Evolutionary conservation across 1,139 yeast species (phyloP).

Genomic region (Taphrina flavorubra): DNA sequence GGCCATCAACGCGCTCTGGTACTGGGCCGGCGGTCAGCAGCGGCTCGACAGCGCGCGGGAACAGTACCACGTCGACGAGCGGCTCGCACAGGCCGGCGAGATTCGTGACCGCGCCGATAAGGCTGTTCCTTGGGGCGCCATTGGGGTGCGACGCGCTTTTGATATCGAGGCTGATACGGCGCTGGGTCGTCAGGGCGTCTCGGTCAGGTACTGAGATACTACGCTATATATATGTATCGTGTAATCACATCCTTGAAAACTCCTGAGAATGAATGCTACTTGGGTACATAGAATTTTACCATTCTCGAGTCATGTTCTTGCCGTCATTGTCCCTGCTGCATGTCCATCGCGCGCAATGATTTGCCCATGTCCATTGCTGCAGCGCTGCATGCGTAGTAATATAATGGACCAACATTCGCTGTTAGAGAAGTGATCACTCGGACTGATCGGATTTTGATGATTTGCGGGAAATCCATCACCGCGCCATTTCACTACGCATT

Average conservation of each 20-base stretch:
- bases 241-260: background rate
- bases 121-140: slow-evolving; percentile 38
- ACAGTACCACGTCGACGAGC: slow-evolving; percentile 29
- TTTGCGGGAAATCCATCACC: no score
- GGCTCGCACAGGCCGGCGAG: slow-evolving; percentile 30
- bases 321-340: no score
- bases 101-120: slow-evolving; percentile 32
- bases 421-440: no score
- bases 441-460: no score
- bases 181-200: slow-evolving; percentile 31
- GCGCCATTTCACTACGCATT: no score
- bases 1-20: slow-evolving; percentile 25
- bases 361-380: no score
- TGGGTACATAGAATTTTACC: no score
- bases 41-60: slow-evolving; percentile 21
- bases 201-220: slow-evolving; percentile 19
- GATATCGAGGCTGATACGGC: slow-evolving; percentile 30
- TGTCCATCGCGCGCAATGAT: no score
- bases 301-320: no score
- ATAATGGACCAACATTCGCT: no score
- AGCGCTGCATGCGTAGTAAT: no score
- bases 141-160: slow-evolving; percentile 39
- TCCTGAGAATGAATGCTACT: background rate
- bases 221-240: background rate
- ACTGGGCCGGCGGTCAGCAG: slow-evolving; percentile 39